These are phyloP conservation scores for Fusarium decemcellulare DNA, from an alignment of 2,329 filamentous ascomycete species.

Conservation along the genomic window DNA sequence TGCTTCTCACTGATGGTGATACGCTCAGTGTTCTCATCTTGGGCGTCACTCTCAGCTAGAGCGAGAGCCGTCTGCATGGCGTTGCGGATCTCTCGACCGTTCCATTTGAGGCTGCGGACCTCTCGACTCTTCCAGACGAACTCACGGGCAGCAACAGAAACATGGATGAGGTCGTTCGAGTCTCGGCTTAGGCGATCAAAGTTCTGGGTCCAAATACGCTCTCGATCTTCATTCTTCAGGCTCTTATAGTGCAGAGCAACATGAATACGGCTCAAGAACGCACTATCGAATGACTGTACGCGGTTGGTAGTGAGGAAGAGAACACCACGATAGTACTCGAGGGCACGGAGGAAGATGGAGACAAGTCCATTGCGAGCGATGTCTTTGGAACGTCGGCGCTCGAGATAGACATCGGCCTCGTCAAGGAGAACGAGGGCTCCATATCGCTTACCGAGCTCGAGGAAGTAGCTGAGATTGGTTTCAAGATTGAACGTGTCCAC, in stretches of 20 bases:
- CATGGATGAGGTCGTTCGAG: slow-evolving; percentile 54
- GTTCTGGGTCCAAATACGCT: slow-evolving; percentile 61
- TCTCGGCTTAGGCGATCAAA: slow-evolving; percentile 62
- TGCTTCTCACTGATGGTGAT: slow-evolving; percentile 51
- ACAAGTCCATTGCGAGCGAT: slow-evolving; percentile 64
- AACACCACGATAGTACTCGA: slow-evolving; percentile 66
- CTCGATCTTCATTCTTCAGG: slow-evolving; percentile 58
- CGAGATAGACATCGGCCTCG: slow-evolving; percentile 73
- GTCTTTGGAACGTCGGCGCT: slow-evolving; percentile 61
- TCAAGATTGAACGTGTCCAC: slow-evolving; percentile 57
- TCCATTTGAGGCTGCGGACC: slow-evolving; percentile 57
- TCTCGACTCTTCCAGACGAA: slow-evolving; percentile 56
- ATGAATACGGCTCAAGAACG: slow-evolving; percentile 65
- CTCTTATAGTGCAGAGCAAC: slow-evolving; percentile 62
- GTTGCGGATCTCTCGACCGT: slow-evolving; percentile 60
- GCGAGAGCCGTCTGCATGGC: slow-evolving; percentile 62
- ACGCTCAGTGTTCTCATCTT: slow-evolving; percentile 52
- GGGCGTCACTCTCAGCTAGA: slow-evolving; percentile 58
- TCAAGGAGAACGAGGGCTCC: slow-evolving; percentile 69
- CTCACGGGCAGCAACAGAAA: slow-evolving; percentile 55
- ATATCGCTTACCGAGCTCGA: slow-evolving; percentile 64
- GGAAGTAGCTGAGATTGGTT: slow-evolving; percentile 61
- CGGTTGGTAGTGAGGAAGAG: slow-evolving; percentile 67
- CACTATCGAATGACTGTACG: slow-evolving; percentile 62
- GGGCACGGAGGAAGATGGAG: slow-evolving; percentile 63